A percentile compares a stretch with the other conserved stretches of the same genome.
These are phyloP conservation scores for Solanum clarkiae DNA, from an alignment of 257 asterid genomes.

Conservation along the genomic window DNA sequence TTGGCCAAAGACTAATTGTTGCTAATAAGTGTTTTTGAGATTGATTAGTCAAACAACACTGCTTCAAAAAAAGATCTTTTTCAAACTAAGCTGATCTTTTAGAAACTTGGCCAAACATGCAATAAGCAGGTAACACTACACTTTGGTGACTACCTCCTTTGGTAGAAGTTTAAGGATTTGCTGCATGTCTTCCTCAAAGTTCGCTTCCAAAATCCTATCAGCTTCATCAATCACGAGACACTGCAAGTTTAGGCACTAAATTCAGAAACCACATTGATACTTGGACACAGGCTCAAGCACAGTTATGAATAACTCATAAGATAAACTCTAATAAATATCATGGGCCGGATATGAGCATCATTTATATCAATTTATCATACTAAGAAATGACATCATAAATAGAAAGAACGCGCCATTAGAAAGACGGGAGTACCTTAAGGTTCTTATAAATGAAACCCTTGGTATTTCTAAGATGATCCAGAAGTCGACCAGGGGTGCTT, in stretches of 20 bases:
- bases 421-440: slow-evolving; percentile 38
- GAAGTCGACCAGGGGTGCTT: slow-evolving; percentile 95
- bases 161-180: slow-evolving; percentile 72
- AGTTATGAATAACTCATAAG: not conserved
- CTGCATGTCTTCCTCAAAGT: slow-evolving; percentile 92
- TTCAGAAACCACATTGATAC: not conserved
- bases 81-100: not conserved
- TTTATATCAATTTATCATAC: not conserved
- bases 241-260: slow-evolving; percentile 37
- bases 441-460: slow-evolving; percentile 77
- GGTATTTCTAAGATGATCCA: slow-evolving; percentile 90
- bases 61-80: not conserved
- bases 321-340: not conserved
- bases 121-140: not conserved
- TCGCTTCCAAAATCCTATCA: slow-evolving; percentile 89
- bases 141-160: slow-evolving; percentile 50
- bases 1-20: not conserved
- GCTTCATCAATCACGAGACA: slow-evolving; percentile 94
- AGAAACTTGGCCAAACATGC: not conserved
- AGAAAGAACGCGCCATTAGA: not conserved
- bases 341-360: not conserved
- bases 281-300: not conserved
- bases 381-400: not conserved
- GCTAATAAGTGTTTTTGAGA: not conserved
- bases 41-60: not conserved